Percentiles rank a stretch among this genome's conserved stretches.
Conservation (phyloP, 805 yeast species). For the Kurtzmaniella cleridarum region DNA sequence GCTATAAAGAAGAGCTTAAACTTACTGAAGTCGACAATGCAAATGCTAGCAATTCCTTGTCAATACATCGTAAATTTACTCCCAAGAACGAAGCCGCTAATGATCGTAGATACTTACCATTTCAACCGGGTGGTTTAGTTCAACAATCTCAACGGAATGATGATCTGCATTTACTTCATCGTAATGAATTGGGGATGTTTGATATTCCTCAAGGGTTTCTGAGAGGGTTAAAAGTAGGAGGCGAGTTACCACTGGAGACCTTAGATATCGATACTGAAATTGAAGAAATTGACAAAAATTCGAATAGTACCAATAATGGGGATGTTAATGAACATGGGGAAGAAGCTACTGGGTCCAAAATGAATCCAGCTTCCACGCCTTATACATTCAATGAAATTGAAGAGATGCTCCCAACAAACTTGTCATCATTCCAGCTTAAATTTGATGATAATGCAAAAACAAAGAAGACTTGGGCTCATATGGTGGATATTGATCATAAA, state of each 20-base stretch:
- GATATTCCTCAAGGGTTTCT: conserved; percentile 79
- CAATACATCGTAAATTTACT: conserved; percentile 63
- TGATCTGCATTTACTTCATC: conserved; percentile 44
- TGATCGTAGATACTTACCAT: conserved; percentile 71
- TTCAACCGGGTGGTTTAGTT: conserved; percentile 81
- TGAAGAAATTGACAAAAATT: conserved; percentile 10
- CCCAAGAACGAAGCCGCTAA: conserved; percentile 55
- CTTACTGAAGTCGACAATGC: conserved; percentile 45
- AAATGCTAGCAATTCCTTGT: conserved; percentile 64
- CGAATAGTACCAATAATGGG: conserved; percentile 4
- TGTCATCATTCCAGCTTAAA: conserved; percentile 15
- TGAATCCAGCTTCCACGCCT: conserved; percentile 8
- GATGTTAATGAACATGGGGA: not conserved
- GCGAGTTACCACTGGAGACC: conserved; percentile 9
- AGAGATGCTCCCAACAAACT: conserved; percentile 35
- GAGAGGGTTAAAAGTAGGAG: conserved; percentile 52
- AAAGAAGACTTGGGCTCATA: conserved; percentile 87
- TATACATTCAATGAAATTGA: conserved; percentile 43
- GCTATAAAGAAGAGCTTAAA: conserved; percentile 52
- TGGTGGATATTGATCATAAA: conserved; percentile 79
- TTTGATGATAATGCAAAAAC: conserved; percentile 18
- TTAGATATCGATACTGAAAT: conserved; percentile 9
- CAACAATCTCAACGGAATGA: conserved; percentile 22
- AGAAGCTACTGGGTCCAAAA: not conserved
- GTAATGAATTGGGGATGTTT: conserved; percentile 66